Base-by-base conservation (phyloP, 1,284 basidiomycete genomes). In the Leccinum pallidistipes region DNA sequence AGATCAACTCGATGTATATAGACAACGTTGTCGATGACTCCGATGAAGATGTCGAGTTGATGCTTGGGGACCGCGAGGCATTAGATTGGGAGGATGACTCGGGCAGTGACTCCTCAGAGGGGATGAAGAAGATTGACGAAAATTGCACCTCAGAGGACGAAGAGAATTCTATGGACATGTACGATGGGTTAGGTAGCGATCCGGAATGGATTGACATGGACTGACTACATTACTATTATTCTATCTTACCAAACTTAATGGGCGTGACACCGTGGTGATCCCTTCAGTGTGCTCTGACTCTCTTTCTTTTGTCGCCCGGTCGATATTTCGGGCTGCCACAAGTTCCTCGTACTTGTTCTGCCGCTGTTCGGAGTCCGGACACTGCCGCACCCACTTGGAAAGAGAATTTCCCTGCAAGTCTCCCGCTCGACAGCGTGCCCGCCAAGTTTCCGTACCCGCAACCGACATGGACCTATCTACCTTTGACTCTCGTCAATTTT, bases 361-460 rank as follows among this genome's bases (percentile, higher is more conserved):
- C 24, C 21, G 21, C 21, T 21, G 21, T 21, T 21, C 21, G 21
- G 21, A 21, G 21, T 21, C 21, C 21, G 21, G 21, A 21, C 21
- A 21, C 24, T 27, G 24, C 24, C 24, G 24, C 24, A 27, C 24
- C 24, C 24, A 27, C 24, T 27, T 73, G 72, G 72, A 55, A 43
- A 2, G 69, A 67, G 8, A 60, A 62, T 14, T 71, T 49, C 53
- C 74, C 72, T 9, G 14, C 11, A 0, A 8, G 1, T 4, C 24
- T 65, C n/a, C 8, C 63, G 2, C 58, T 65, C 4, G 29, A 61
- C 8, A 32, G 7, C 0, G 56, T 69, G 14, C 73, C 73, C 0
- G 60, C 56, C 2, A 71, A 61, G 55, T 64, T 58, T 3, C 74
- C 74, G 1, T 76, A 73, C 56, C 72, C 72, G 9, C n/a, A 45